Evolutionary conservation across 768 basidiomycete genomes (phyloP).

Genomic region (Phylloporus sp.): DNA sequence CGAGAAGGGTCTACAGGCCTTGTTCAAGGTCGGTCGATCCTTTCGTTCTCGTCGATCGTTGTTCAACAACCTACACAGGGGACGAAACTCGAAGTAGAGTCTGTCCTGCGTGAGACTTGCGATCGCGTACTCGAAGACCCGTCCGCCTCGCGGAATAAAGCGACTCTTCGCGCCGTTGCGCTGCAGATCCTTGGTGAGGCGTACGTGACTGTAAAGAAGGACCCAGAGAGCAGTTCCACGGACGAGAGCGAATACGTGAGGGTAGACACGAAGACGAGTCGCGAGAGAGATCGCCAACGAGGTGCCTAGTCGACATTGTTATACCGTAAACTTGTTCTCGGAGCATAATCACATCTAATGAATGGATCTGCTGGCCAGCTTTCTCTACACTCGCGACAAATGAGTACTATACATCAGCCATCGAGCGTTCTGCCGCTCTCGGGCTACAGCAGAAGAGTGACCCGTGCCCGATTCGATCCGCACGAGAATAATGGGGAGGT

Average conservation of each 20-base stretch:
- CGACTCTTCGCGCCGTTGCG: slow-evolving; percentile 70
- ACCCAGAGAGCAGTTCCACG: slow-evolving; percentile 32
- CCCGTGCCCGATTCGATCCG: too few species aligned
- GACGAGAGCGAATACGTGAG: slow-evolving; percentile 80
- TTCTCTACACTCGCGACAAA: too few species aligned
- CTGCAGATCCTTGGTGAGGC: slow-evolving; percentile 82
- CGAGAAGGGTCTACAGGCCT: slow-evolving; percentile 84
- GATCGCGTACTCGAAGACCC: slow-evolving; percentile 70
- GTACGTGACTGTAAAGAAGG: slow-evolving; percentile 66
- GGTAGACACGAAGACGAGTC: slow-evolving; percentile 69
- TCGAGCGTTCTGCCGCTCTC: too few species aligned
- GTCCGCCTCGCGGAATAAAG: slow-evolving; percentile 47
- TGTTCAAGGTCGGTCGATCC: slow-evolving; percentile 68
- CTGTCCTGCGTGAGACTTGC: slow-evolving; percentile 82
- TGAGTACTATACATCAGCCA: too few species aligned
- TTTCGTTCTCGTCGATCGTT: background rate
- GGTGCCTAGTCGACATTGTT: slow-evolving; percentile 9
- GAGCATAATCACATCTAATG: slow-evolving; percentile 10
- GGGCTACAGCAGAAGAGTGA: too few species aligned
- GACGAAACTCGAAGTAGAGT: slow-evolving; percentile 87
- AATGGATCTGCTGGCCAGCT: background rate
- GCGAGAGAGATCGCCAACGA: slow-evolving; percentile 38
- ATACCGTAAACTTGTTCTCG: slow-evolving; percentile 6
- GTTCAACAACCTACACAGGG: slow-evolving; percentile 43
- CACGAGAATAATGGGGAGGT: too few species aligned